phyloP scores from a whole-genome alignment of 2,329 filamentous ascomycete genomes.

The Beauveria scarabaeidicola region DNA sequence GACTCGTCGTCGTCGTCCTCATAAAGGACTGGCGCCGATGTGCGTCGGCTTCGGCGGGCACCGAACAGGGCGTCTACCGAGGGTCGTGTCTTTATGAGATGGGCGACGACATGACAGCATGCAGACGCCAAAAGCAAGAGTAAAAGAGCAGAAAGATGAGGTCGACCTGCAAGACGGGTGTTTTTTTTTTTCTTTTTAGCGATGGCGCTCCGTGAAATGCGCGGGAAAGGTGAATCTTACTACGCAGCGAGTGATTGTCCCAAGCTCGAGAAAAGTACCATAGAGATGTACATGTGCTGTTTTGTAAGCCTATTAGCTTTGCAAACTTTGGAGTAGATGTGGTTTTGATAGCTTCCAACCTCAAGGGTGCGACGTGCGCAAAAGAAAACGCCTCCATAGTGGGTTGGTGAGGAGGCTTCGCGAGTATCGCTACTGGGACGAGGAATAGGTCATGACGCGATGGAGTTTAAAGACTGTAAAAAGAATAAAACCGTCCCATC shows the following conservation, averaged over 20 bases:
- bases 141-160: conserved; percentile 31
- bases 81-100: neutral
- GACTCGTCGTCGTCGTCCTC: neutral
- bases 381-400: conserved; percentile 1
- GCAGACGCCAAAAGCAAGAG: neutral
- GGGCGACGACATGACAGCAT: neutral
- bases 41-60: neutral
- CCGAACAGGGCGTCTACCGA: neutral
- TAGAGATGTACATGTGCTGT: conserved; percentile 21
- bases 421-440: neutral
- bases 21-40: neutral
- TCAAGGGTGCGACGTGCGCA: conserved; percentile 2
- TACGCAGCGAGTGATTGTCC: conserved; percentile 40
- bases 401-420: neutral
- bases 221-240: conserved; percentile 22
- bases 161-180: conserved; percentile 36
- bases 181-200: no score
- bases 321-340: neutral
- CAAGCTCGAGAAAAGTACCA: conserved; percentile 38
- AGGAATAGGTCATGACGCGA: neutral
- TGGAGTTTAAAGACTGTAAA: neutral
- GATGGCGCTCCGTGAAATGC: neutral
- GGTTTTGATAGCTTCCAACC: neutral
- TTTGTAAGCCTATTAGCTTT: neutral
- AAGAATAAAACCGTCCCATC: neutral